Evolutionary conservation across 2,329 filamentous ascomycete species (phyloP).

Genomic region (Scedosporium minutisporum): DNA sequence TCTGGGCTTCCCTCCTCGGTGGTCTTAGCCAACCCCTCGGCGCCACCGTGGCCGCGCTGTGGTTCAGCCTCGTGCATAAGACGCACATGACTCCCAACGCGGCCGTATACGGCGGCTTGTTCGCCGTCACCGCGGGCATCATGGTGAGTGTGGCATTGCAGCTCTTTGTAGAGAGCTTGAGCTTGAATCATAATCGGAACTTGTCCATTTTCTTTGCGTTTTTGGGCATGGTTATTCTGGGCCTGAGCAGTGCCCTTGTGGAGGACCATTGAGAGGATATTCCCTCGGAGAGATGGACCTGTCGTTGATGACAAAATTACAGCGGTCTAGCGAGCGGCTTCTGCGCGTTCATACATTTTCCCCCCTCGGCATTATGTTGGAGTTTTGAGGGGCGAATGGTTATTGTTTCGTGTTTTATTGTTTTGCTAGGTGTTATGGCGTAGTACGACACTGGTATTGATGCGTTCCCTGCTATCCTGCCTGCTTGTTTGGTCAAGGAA

Average conservation of each 20-base stretch:
- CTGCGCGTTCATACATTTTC: no score
- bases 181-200: conserved; percentile 68
- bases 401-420: no score
- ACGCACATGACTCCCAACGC: conserved; percentile 40
- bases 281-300: no score
- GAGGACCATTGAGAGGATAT: conserved; percentile 33
- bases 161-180: conserved; percentile 77
- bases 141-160: conserved; percentile 92
- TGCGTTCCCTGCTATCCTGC: no score
- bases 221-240: conserved; percentile 78
- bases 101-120: conserved; percentile 70
- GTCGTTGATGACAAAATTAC: no score
- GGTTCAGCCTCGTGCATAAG: conserved; percentile 58
- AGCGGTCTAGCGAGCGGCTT: no score
- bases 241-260: conserved; percentile 76
- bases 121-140: conserved; percentile 82
- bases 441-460: no score
- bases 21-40: conserved; percentile 82
- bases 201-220: conserved; percentile 75
- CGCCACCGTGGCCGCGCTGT: conserved; percentile 72
- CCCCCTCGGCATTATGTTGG: no score
- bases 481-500: no score
- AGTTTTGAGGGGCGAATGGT: no score
- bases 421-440: no score
- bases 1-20: conserved; percentile 74